A percentile compares a stretch with the other conserved stretches of the same genome.
Evolutionary conservation across 768 basidiomycete genomes (phyloP).

Genomic region (Gymnopilus dilepis): DNA sequence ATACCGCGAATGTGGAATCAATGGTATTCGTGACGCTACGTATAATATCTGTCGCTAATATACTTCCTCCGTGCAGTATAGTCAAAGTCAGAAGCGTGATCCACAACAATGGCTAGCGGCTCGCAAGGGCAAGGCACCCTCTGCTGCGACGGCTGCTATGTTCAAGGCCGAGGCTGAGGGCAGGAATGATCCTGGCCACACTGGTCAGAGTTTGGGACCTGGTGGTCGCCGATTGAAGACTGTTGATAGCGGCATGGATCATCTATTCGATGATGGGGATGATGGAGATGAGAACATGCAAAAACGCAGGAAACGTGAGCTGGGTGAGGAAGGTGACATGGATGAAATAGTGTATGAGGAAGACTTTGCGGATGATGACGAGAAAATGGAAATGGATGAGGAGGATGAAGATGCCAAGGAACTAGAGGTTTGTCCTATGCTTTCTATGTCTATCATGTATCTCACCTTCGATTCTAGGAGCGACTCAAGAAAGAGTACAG

Average conservation of each 20-base stretch:
- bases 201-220: constrained; percentile 66
- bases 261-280: constrained; percentile 73
- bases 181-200: constrained; percentile 40
- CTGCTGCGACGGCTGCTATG: constrained; percentile 67
- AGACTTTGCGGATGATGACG: constrained; percentile 88
- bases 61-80: constrained; percentile 39
- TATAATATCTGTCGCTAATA: constrained; percentile 25
- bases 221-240: constrained; percentile 69
- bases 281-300: constrained; percentile 46
- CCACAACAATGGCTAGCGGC: constrained; percentile 75
- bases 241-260: constrained; percentile 69
- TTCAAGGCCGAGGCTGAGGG: constrained; percentile 70
- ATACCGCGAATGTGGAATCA: constrained; percentile 70
- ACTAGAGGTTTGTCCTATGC: constrained; percentile 59
- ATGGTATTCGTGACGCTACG: constrained; percentile 46
- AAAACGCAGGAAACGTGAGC: constrained; percentile 57
- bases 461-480: constrained; percentile 53
- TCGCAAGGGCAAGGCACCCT: constrained; percentile 59
- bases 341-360: constrained; percentile 87
- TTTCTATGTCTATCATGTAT: not conserved
- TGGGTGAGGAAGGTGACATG: constrained; percentile 77
- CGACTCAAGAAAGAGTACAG: constrained; percentile 85
- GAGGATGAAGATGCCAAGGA: constrained; percentile 89
- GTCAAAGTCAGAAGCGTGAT: constrained; percentile 75
- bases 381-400: constrained; percentile 71